Conservation (phyloP, 495 filamentous ascomycete genomes). For the Penicillium canariense region DNA sequence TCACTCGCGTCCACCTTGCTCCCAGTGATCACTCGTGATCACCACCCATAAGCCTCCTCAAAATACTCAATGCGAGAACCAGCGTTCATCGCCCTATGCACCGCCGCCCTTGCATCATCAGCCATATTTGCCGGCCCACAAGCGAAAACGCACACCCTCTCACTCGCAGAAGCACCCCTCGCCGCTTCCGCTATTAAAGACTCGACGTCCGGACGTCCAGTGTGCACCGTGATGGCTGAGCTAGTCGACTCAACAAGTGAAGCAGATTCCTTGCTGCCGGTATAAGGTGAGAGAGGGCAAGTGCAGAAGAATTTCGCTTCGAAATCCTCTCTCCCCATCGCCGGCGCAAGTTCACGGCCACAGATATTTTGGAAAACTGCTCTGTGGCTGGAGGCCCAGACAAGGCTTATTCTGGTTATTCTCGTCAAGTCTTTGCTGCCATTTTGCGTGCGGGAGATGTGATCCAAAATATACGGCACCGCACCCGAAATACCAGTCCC, state of each 20-base stretch:
- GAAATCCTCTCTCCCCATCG: too few relatives aligned
- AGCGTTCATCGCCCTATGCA: conserved; percentile 21
- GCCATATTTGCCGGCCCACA: conserved; percentile 43
- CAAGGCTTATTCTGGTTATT: conserved; percentile 13
- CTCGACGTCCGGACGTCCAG: conserved; percentile 7
- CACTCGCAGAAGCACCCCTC: not conserved
- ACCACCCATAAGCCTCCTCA: conserved; percentile 2
- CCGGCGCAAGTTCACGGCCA: conserved; percentile 12
- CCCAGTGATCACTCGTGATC: too few relatives aligned
- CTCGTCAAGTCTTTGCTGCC: conserved; percentile 7
- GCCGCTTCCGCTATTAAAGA: conserved; percentile 17
- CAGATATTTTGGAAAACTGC: conserved; percentile 20
- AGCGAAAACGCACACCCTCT: conserved; percentile 35
- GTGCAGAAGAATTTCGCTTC: too few relatives aligned
- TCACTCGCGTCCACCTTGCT: too few relatives aligned
- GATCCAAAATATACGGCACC: conserved; percentile 38
- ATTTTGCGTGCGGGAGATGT: too few relatives aligned
- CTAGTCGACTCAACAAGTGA: too few relatives aligned
- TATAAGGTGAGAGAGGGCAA: too few relatives aligned
- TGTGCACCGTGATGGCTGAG: too few relatives aligned
- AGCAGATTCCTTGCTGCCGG: too few relatives aligned
- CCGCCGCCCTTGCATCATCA: conserved; percentile 34
- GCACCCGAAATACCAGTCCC: conserved; percentile 50
- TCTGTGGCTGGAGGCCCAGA: conserved; percentile 27
- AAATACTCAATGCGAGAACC: conserved; percentile 11